Evolutionary conservation across 1,139 yeast genomes (phyloP).

Genomic region (Taphrina sp.): DNA sequence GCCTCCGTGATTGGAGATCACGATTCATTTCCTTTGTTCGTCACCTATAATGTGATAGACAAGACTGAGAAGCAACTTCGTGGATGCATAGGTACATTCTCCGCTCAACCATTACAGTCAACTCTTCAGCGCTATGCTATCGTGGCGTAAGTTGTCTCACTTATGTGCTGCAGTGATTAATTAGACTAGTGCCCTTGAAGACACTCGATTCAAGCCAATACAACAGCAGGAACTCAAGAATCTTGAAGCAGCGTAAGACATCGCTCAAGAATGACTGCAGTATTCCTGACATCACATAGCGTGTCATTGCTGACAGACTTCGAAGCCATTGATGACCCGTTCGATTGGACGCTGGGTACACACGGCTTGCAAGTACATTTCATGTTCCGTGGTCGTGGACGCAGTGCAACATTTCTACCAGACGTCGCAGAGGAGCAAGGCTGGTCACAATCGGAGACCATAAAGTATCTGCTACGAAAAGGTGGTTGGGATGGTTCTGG

Average conservation of each 20-base stretch:
- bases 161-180: not conserved
- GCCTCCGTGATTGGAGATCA: not conserved
- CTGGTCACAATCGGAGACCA: constrained; percentile 74
- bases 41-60: constrained; percentile 71
- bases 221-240: constrained; percentile 52
- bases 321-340: constrained; percentile 51
- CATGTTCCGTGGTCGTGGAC: constrained; percentile 41
- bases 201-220: constrained; percentile 75
- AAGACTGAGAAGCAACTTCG: constrained; percentile 51
- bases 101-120: constrained; percentile 49
- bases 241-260: constrained; percentile 48
- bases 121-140: constrained; percentile 67
- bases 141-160: constrained; percentile 50
- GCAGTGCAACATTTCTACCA: constrained; percentile 81
- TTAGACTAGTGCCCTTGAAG: constrained; percentile 58
- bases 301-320: constrained; percentile 69
- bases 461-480: constrained; percentile 66
- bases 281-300: no score
- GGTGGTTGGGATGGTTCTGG: constrained; percentile 52
- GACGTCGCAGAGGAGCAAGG: constrained; percentile 86
- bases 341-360: constrained; percentile 76
- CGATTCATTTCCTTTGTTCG: constrained; percentile 62
- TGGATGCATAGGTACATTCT: constrained; percentile 93
- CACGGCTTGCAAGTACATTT: constrained; percentile 75
- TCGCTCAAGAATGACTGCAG: no score